Evolutionary conservation across 192 early-diverging fungal species (phyloP).

Genomic region (Endogone sp.): DNA sequence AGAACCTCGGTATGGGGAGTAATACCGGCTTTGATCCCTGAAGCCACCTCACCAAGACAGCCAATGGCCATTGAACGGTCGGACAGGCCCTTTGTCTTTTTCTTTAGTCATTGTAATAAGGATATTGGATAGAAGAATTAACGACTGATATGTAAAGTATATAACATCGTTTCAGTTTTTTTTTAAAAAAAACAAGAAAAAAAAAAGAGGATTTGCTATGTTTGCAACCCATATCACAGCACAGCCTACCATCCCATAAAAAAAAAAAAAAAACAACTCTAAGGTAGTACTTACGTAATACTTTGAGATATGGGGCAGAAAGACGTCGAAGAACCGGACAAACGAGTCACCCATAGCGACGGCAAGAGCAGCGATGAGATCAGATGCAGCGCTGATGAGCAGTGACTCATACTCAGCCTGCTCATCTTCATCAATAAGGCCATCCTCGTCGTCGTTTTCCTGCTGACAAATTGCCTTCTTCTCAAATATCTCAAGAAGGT

Average conservation of each 20-base stretch:
- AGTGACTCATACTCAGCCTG: constrained; percentile 81
- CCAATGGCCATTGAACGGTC: constrained; percentile 92
- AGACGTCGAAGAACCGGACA: constrained; percentile 68
- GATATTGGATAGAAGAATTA: constrained; percentile 8
- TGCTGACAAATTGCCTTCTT: constrained; percentile 75
- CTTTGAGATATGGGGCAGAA: constrained; percentile 75
- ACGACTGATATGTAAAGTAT: constrained; percentile 5
- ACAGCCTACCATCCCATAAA: not conserved
- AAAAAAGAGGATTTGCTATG: too few species aligned
- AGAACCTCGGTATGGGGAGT: constrained; percentile 60
- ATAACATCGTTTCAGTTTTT: constrained; percentile 1
- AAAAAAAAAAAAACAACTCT: not conserved
- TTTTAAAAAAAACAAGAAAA: too few species aligned
- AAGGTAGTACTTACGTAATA: constrained; percentile 57
- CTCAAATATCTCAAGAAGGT: constrained; percentile 57
- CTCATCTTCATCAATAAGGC: constrained; percentile 74
- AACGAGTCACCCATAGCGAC: constrained; percentile 72
- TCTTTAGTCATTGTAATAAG: constrained; percentile 19
- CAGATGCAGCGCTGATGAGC: constrained; percentile 73
- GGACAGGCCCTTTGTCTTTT: constrained; percentile 58
- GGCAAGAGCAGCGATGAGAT: constrained; percentile 77
- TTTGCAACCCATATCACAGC: too few species aligned
- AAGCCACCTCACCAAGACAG: constrained; percentile 76
- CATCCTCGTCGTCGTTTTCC: constrained; percentile 60
- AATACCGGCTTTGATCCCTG: constrained; percentile 56